Base-by-base conservation (phyloP, 495 filamentous ascomycete genomes). In the Lasiosphaeria miniovina region DNA sequence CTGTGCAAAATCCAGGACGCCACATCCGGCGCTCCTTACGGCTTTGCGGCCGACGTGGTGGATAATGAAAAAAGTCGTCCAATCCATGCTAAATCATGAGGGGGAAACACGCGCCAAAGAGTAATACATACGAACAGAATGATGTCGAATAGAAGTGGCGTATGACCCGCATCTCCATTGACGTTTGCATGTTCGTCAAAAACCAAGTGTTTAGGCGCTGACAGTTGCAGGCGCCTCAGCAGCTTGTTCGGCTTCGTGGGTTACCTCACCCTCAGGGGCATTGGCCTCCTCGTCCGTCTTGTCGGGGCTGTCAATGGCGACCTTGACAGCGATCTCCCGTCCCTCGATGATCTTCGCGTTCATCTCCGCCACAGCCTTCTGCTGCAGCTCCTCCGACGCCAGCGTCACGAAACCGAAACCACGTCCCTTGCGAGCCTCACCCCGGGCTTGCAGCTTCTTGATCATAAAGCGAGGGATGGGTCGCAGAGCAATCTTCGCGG, bases 381-480 rank as follows among this genome's bases (percentile, higher is more conserved):
- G 85, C 82, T 98, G 94, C 62, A 93, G 76, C 74, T 96, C 93
- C 80, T 98, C 93, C 8, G 93, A 96, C 52, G 86, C 88, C 45
- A 98, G 86, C 62, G 91, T 98, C 60, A 98, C 95, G 75, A 98
- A 98, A 53, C 94, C 94, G 74, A 98, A 98, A 52, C 94, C 94
- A 78, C 94, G 94, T 55, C 95, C 96, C 88, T 98, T 98, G 82
- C 94, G 95, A 61, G 93, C 89, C 81, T 98, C 94, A 64, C 92
- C 92, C 68, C 94, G 93, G 64, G 90, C 90, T 79, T 95, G 93
- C 56, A 98, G 91, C 83, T 98, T 98, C 86, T 95, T 95, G 78
- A 98, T 93, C 94, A 98, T 98, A 85, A 96, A 98, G 64, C 92
- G 93, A 54, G 95, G 95, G 67, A 98, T 98, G 43, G 94, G 94